Evolutionary conservation across 163 green algal species (phyloP), one percentile per base, ranked within the genome.

Genomic region (Chlorella variabilis): DNA sequence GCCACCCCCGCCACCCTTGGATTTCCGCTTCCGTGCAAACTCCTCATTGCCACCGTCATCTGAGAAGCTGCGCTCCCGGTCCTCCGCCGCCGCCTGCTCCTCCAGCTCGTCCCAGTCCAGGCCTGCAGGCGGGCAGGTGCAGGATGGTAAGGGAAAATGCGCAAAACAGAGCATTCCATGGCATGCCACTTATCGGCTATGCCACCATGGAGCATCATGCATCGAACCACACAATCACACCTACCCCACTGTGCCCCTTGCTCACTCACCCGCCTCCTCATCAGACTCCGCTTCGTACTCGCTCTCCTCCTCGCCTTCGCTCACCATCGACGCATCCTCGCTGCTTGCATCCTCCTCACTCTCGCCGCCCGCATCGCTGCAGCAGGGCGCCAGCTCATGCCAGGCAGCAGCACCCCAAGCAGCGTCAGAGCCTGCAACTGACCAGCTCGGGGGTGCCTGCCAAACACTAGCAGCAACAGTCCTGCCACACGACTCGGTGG

Each of bases 71-170:
- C 73, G 75, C 61, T 89, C 77, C 59, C 76, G 65, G 76, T 94
- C 91, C 38, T 86, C 86, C 9, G 65, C 51, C 18, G 58, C 36
- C 0, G 93, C 94, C 82, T 98, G 87, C 67, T 93, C 84, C 85
- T 98, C 94, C 80, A 98, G 73, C 71, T 97, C 90, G 38, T 96
- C 92, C 93, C 94, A 97, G 63, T 90, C 89, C 83, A 95, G 85
- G 78, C 93, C 82, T 85, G 79, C 39, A 59, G 45, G 6, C 11
- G 29, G 33, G 42, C 27, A 58, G 42, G 39, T 3, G 39, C 6
- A 58, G n/a, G 15, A 71, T 41, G 39, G 61, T 27, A 5, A 41
- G 61, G 18, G n/a, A n/a, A 13, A 18, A 69, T 29, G 13, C 31
- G 13, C 45, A n/a, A n/a, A n/a, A n/a, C n/a, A n/a, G n/a, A n/a